Base-by-base conservation (phyloP, 129 eudicot species). In the Flaveria ramosissima region DNA sequence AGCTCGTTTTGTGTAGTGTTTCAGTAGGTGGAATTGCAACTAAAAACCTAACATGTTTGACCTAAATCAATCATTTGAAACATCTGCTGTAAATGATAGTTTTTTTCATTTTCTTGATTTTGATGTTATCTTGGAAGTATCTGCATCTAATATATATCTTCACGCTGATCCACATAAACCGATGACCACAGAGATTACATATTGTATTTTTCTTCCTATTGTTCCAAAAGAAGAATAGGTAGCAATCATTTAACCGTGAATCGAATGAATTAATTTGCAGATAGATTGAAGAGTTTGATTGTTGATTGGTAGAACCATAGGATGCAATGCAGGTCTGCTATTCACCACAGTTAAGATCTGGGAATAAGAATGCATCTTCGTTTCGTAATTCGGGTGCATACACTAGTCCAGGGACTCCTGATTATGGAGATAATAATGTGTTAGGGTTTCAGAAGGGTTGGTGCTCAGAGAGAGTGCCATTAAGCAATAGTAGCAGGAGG, bases 401-500 rank as follows among this genome's bases (percentile, higher is more conserved):
- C 45, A 87, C 98, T 0, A 90, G 97, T 70, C 98, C 97, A 2
- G 98, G 92, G 24, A 88, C 98, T 19, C 97, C 97, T 0, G 96
- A 91, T 24, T 87, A 88, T 48, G 85, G 84, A 2, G 95, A 89
- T 56, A 77, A 84, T 65, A 77, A 83, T 78, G 52, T 73, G 53
- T 52, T 70, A 19, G 70, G 63, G 17, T 80, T 80, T 73, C 80
- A 73, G 57, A 89, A 86, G 59, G 89, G 96, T 7, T 94, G 99
- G 99, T 83, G 86, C 30, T 91, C 99, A 0, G 99, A 94, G 71
- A 77, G 99, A 64, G 94, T 91, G 0, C 94, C 97, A 0, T 72
- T 83, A 4, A 70, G 79, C 12, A 89, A 89, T 17, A 76, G 85
- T 50, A 85, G 88, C 73, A 70, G 89, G 50, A 90, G 98, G 79